Conservation (phyloP, 805 yeast species). For the Debaryomyces castellii region DNA sequence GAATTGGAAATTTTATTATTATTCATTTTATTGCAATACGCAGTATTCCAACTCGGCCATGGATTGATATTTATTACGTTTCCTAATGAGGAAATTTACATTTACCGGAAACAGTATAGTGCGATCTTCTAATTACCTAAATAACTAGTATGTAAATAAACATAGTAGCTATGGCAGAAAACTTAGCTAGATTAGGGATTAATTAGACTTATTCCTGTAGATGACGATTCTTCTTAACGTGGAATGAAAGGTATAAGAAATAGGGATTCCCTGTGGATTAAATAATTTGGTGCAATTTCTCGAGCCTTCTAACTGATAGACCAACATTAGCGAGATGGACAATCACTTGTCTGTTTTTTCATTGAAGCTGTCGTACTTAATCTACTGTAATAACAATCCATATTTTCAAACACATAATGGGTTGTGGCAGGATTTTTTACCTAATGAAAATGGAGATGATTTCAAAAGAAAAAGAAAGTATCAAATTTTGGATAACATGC, state of each 20-base stretch:
- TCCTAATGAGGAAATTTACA: constrained; percentile 10
- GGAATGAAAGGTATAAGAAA: background rate
- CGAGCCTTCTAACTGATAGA: background rate
- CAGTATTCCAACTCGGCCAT: background rate
- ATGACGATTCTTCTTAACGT: background rate
- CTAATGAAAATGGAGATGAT: constrained; percentile 2
- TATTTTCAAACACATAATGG: constrained; percentile 31
- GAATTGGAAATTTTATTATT: background rate
- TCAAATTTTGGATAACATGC: background rate
- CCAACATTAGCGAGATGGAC: constrained; percentile 6
- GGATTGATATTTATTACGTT: background rate
- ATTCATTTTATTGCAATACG: background rate
- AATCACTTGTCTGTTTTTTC: constrained; percentile 21
- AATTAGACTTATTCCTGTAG: background rate
- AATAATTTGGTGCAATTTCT: background rate
- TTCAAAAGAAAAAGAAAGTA: background rate
- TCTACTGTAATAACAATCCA: constrained; percentile 14
- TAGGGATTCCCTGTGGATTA: background rate
- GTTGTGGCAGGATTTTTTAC: constrained; percentile 27
- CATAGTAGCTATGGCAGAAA: background rate
- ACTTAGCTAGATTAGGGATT: background rate
- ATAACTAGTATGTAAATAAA: constrained; percentile 4
- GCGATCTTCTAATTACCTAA: background rate
- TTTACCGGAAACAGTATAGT: background rate
- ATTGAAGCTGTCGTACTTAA: constrained; percentile 27